Percentiles rank a stretch among this genome's conserved stretches.
Conservation (phyloP, 2,329 filamentous ascomycete species). For the Botryotinia convoluta region DNA sequence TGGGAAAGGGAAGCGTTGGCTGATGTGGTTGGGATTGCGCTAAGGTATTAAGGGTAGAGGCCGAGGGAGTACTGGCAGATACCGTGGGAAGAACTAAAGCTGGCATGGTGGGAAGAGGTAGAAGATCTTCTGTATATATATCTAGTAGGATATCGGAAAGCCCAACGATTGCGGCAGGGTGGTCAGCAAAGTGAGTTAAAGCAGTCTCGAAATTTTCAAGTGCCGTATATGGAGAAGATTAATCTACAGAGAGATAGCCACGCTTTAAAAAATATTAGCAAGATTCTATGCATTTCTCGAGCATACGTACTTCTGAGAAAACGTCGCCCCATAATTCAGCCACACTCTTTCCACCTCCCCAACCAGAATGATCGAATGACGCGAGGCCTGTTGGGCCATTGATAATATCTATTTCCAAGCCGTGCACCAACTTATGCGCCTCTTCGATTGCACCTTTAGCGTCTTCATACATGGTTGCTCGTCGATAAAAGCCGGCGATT, state of each 20-base stretch:
- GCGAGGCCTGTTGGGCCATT: conserved; percentile 61
- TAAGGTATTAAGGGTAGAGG: conserved; percentile 29
- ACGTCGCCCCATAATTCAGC: conserved; percentile 85
- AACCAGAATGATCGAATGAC: conserved; percentile 63
- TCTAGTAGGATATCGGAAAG: conserved; percentile 84
- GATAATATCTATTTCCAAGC: conserved; percentile 64
- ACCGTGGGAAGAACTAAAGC: conserved; percentile 34
- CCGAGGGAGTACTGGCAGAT: conserved; percentile 30
- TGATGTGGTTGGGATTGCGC: conserved; percentile 24
- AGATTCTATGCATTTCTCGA: background rate
- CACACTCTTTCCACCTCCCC: conserved; percentile 77
- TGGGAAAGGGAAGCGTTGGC: conserved; percentile 20
- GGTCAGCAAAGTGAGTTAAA: conserved; percentile 74
- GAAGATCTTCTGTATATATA: conserved; percentile 69
- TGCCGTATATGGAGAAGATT: conserved; percentile 58
- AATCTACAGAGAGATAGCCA: conserved; percentile 35
- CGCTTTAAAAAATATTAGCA: conserved; percentile 38
- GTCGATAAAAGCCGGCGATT: conserved; percentile 82
- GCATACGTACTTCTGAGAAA: conserved; percentile 66
- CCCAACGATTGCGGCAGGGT: conserved; percentile 75
- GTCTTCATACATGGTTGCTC: conserved; percentile 77
- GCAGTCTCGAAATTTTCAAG: conserved; percentile 79
- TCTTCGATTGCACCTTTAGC: conserved; percentile 76
- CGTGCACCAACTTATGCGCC: conserved; percentile 71
- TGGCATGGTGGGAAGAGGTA: conserved; percentile 52